These are phyloP conservation scores for Yamadazyma dushanensis DNA, from an alignment of 1,139 yeast species.

Conservation along the genomic window DNA sequence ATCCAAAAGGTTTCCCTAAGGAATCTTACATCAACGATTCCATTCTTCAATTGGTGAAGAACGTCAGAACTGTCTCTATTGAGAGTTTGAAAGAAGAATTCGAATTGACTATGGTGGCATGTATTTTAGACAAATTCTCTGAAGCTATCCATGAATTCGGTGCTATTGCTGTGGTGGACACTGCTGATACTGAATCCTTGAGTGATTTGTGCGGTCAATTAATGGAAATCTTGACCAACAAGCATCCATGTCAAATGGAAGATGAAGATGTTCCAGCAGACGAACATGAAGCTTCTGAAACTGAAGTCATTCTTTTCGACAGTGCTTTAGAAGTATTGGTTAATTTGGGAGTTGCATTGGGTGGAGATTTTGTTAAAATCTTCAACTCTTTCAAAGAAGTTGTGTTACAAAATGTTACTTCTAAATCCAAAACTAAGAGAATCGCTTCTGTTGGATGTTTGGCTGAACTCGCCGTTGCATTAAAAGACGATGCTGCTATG, in stretches of 20 bases:
- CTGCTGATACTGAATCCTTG: constrained; percentile 57
- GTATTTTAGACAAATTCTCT: constrained; percentile 72
- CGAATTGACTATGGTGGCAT: constrained; percentile 77
- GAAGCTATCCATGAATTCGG: constrained; percentile 76
- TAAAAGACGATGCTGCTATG: constrained; percentile 68
- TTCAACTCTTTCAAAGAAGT: constrained; percentile 73
- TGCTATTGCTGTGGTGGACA: constrained; percentile 65
- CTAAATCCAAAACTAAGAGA: constrained; percentile 73
- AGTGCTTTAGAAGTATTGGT: constrained; percentile 84
- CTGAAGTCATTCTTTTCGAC: constrained; percentile 83
- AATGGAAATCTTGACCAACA: constrained; percentile 70
- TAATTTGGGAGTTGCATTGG: constrained; percentile 71
- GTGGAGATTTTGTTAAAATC: constrained; percentile 69
- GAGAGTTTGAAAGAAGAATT: constrained; percentile 72
- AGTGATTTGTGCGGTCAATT: constrained; percentile 71
- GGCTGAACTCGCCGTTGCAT: constrained; percentile 83
- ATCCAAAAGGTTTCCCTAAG: constrained; percentile 74
- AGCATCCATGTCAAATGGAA: constrained; percentile 77
- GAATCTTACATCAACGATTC: constrained; percentile 58
- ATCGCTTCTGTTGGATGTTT: constrained; percentile 84
- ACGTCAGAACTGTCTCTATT: constrained; percentile 67
- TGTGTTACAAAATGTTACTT: constrained; percentile 58
- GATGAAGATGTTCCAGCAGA: constrained; percentile 55
- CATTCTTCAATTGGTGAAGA: constrained; percentile 60
- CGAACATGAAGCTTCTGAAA: constrained; percentile 75